Evolutionary conservation across 129 eudicot species (phyloP).

Genomic region (Lactuca saligna): DNA sequence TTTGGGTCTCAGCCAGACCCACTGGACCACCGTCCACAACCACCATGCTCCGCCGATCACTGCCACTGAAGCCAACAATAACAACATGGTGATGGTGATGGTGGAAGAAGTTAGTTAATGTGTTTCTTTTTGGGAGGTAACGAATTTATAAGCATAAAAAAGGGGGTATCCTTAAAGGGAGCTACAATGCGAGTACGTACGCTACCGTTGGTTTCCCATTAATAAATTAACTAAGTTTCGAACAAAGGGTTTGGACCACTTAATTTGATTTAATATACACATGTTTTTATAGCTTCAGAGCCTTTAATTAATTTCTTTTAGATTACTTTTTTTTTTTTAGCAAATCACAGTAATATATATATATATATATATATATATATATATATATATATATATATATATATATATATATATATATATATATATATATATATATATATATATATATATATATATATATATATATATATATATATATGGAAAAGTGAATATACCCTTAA

Average conservation of each 20-base stretch:
- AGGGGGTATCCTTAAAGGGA: constrained; percentile 40
- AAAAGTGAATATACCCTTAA: too few relatives aligned
- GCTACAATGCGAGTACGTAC: constrained; percentile 14
- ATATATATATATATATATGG: too few relatives aligned
- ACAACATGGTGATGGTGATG: constrained; percentile 15
- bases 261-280: not conserved
- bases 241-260: constrained; percentile 40
- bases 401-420: too few relatives aligned
- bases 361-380: too few relatives aligned
- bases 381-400: too few relatives aligned
- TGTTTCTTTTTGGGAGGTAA: constrained; percentile 27
- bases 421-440: too few relatives aligned
- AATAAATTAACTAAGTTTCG: constrained; percentile 23
- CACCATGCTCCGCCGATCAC: constrained; percentile 33
- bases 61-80: constrained; percentile 19
- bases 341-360: too few relatives aligned
- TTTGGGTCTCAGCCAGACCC: constrained; percentile 72
- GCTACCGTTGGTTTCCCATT: constrained; percentile 30
- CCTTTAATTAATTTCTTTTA: too few relatives aligned
- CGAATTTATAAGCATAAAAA: constrained; percentile 28
- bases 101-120: not conserved
- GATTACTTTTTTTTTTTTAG: too few relatives aligned
- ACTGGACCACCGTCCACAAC: constrained; percentile 48
- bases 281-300: not conserved
- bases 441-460: too few relatives aligned